phyloP scores from a whole-genome alignment of 306 rosid species.

The Neltuma alba region DNA sequence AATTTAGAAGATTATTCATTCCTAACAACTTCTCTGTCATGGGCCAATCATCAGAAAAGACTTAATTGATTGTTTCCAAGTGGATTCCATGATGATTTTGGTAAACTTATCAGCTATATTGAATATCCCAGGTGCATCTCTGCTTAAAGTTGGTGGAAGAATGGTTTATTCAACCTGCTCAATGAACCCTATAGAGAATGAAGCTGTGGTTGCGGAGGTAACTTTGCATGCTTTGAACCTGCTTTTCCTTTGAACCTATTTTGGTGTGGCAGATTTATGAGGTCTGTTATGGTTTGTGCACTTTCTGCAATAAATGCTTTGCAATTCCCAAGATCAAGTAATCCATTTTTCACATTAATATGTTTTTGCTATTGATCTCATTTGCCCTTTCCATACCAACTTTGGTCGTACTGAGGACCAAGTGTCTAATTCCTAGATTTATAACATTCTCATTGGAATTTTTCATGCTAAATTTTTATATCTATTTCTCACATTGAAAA shows the following conservation, averaged over 20 bases:
- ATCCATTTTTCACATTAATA: neutral
- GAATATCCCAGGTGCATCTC: slow-evolving; percentile 66
- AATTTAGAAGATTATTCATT: neutral
- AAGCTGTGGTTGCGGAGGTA: slow-evolving; percentile 99
- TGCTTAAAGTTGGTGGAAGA: slow-evolving; percentile 95
- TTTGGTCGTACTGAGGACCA: neutral
- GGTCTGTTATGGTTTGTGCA: neutral
- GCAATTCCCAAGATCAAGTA: slow-evolving; percentile 16
- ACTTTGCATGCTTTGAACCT: slow-evolving; percentile 21
- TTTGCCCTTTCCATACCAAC: neutral
- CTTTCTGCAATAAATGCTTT: slow-evolving; percentile 13
- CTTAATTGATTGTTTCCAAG: slow-evolving; percentile 22
- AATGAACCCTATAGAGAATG: slow-evolving; percentile 98
- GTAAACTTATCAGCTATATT: slow-evolving; percentile 31
- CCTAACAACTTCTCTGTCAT: slow-evolving; percentile 12
- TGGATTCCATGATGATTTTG: slow-evolving; percentile 18
- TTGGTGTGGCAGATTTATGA: neutral
- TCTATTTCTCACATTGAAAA: neutral
- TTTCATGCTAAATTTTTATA: neutral
- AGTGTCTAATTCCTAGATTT: neutral
- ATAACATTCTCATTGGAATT: neutral
- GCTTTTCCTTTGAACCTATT: slow-evolving; percentile 21
- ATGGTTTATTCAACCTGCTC: slow-evolving; percentile 98
- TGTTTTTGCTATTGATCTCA: neutral
- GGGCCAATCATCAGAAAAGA: slow-evolving; percentile 8